These are phyloP conservation scores for Fraxinus platypoda DNA, from an alignment of 305 asterid genomes.

Conservation along the genomic window DNA sequence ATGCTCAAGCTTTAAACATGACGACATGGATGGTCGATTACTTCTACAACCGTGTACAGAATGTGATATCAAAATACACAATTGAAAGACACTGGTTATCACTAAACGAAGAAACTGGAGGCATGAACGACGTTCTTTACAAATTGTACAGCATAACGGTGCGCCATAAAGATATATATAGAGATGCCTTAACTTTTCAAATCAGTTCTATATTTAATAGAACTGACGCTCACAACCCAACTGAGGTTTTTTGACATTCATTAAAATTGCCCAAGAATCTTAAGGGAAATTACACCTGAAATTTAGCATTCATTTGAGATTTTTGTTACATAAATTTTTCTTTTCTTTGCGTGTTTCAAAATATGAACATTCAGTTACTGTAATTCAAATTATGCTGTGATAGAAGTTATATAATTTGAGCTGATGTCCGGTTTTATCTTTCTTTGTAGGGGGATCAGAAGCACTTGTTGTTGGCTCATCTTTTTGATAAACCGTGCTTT, in stretches of 20 bases:
- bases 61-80: slow-evolving; percentile 58
- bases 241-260: neutral
- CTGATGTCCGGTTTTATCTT: neutral
- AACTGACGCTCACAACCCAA: neutral
- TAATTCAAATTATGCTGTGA: neutral
- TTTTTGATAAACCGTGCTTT: slow-evolving; percentile 93
- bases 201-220: neutral
- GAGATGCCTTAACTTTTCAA: neutral
- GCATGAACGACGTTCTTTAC: slow-evolving; percentile 94
- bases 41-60: slow-evolving; percentile 78
- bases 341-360: neutral
- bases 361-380: neutral
- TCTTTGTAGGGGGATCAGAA: slow-evolving; percentile 64
- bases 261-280: neutral
- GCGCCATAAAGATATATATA: neutral
- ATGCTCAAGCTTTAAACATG: slow-evolving; percentile 62
- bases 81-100: slow-evolving; percentile 69
- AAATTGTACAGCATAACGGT: slow-evolving; percentile 70
- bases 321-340: neutral
- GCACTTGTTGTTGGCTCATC: slow-evolving; percentile 76
- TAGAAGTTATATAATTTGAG: neutral
- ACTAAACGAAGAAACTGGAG: slow-evolving; percentile 84
- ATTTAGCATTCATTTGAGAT: neutral
- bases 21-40: slow-evolving; percentile 73
- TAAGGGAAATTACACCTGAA: neutral